Evolutionary conservation across 805 yeast genomes (phyloP).

Genomic region (Yamadazyma takamatsuzukensis): DNA sequence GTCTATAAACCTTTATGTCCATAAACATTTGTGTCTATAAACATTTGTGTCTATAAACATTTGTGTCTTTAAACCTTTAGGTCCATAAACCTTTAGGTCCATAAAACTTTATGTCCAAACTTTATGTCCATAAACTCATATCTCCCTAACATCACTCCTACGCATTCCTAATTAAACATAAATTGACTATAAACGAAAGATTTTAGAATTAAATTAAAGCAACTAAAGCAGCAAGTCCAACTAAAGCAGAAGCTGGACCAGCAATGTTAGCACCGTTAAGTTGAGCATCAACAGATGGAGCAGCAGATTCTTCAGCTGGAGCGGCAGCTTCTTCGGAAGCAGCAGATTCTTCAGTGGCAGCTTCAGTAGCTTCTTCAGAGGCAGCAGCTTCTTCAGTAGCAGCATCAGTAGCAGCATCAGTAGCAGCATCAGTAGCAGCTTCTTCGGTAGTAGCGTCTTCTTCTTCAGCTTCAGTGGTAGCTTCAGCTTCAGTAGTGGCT

Average conservation of each 20-base stretch:
- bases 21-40: too few species aligned
- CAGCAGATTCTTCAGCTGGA: slow-evolving; percentile 4
- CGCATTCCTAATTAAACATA: too few species aligned
- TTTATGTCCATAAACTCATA: too few species aligned
- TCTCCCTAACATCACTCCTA: too few species aligned
- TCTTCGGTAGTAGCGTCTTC: slow-evolving; percentile 5
- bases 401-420: slow-evolving; percentile 3
- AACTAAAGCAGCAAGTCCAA: slow-evolving; percentile 11
- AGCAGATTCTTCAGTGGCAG: slow-evolving; percentile 1
- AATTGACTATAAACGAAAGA: neutral
- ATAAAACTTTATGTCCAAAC: slow-evolving; percentile 8
- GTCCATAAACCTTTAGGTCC: slow-evolving; percentile 28
- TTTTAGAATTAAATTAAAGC: slow-evolving; percentile 10
- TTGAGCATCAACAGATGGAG: slow-evolving; percentile 7
- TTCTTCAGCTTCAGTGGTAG: slow-evolving; percentile 6
- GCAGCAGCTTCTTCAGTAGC: neutral
- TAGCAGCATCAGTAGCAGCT: slow-evolving; percentile 5
- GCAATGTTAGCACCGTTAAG: slow-evolving; percentile 8
- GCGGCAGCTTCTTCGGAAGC: neutral
- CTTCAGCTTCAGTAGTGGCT: slow-evolving; percentile 3
- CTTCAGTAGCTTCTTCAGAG: slow-evolving; percentile 1
- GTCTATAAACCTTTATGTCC: too few species aligned
- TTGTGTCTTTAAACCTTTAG: too few species aligned
- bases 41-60: too few species aligned
- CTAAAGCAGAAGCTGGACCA: slow-evolving; percentile 9